A percentile compares a stretch with the other conserved stretches of the same genome.
Evolutionary conservation across 1,284 basidiomycete genomes (phyloP).

Genomic region (Leucoagaricus sp.): DNA sequence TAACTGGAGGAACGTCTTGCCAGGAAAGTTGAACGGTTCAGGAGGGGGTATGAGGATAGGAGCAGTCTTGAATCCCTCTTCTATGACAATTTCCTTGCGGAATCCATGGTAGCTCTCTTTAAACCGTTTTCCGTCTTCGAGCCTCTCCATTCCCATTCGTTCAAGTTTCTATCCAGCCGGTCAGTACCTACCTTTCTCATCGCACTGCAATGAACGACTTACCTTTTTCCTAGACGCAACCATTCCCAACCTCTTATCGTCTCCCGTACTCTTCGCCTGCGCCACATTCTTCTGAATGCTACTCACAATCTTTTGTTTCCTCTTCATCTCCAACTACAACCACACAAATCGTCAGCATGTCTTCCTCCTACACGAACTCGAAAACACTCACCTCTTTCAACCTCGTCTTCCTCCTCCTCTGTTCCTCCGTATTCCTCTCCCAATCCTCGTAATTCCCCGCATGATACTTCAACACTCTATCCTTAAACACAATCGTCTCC

Average conservation of each 20-base stretch:
- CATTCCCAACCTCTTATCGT: slow-evolving; percentile 60
- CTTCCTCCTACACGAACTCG: not conserved
- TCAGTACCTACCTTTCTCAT: not conserved
- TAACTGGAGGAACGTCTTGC: slow-evolving; percentile 30
- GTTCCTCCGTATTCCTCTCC: slow-evolving; percentile 52
- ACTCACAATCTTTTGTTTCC: slow-evolving; percentile 42
- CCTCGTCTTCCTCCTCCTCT: slow-evolving; percentile 47
- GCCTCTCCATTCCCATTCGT: slow-evolving; percentile 31
- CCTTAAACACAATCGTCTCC: slow-evolving; percentile 67
- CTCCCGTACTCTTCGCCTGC: slow-evolving; percentile 58
- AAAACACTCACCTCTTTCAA: slow-evolving; percentile 45
- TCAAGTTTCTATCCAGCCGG: slow-evolving; percentile 25
- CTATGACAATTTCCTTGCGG: slow-evolving; percentile 27
- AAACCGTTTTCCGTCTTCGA: slow-evolving; percentile 32
- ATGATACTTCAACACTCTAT: slow-evolving; percentile 59
- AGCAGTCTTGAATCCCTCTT: slow-evolving; percentile 27
- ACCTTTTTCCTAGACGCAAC: slow-evolving; percentile 59
- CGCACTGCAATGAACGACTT: slow-evolving; percentile 34
- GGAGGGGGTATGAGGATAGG: slow-evolving; percentile 30
- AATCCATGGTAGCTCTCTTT: slow-evolving; percentile 32
- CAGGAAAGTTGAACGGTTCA: slow-evolving; percentile 29
- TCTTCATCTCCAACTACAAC: slow-evolving; percentile 34
- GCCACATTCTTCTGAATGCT: slow-evolving; percentile 43
- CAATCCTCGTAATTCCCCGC: slow-evolving; percentile 63
- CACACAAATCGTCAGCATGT: not conserved